phyloP scores from a whole-genome alignment of 2,329 filamentous ascomycete species.

The Tolypocladium tundrense region DNA sequence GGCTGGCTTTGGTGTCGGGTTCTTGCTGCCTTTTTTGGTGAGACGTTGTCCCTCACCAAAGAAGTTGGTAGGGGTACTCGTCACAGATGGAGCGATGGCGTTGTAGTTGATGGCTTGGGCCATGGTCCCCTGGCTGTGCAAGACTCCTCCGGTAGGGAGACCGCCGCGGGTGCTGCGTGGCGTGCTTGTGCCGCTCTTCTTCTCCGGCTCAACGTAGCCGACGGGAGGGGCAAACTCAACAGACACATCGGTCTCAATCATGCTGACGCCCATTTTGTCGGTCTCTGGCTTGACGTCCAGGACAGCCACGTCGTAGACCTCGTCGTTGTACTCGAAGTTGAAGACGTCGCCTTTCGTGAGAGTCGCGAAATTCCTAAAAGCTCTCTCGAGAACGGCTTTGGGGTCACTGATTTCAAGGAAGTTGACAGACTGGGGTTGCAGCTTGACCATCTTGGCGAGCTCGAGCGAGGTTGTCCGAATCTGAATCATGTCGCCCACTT shows the following conservation, averaged over 20 bases:
- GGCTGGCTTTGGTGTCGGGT: slow-evolving; percentile 51
- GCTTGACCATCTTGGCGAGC: slow-evolving; percentile 84
- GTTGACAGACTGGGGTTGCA: slow-evolving; percentile 84
- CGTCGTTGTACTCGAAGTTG: slow-evolving; percentile 94
- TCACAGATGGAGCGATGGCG: slow-evolving; percentile 71
- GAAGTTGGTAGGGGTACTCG: slow-evolving; percentile 68
- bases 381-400: slow-evolving; percentile 92
- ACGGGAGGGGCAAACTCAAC: slow-evolving; percentile 93
- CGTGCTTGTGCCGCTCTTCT: slow-evolving; percentile 73
- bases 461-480: slow-evolving; percentile 91
- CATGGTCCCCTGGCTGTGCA: slow-evolving; percentile 88
- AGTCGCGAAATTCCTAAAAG: slow-evolving; percentile 90
- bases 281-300: slow-evolving; percentile 84
- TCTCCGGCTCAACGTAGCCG: slow-evolving; percentile 83
- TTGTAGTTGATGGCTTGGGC: slow-evolving; percentile 96
- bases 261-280: slow-evolving; percentile 77
- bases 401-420: slow-evolving; percentile 97
- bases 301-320: slow-evolving; percentile 85
- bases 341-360: slow-evolving; percentile 91
- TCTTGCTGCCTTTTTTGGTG: slow-evolving; percentile 72
- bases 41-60: slow-evolving; percentile 70
- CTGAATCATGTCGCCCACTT: slow-evolving; percentile 89
- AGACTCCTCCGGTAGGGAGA: slow-evolving; percentile 58
- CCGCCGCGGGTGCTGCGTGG: slow-evolving; percentile 58
- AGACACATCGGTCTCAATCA: slow-evolving; percentile 91